Conservation (phyloP, 2,329 filamentous ascomycete genomes). For the Diaporthe destruens region DNA sequence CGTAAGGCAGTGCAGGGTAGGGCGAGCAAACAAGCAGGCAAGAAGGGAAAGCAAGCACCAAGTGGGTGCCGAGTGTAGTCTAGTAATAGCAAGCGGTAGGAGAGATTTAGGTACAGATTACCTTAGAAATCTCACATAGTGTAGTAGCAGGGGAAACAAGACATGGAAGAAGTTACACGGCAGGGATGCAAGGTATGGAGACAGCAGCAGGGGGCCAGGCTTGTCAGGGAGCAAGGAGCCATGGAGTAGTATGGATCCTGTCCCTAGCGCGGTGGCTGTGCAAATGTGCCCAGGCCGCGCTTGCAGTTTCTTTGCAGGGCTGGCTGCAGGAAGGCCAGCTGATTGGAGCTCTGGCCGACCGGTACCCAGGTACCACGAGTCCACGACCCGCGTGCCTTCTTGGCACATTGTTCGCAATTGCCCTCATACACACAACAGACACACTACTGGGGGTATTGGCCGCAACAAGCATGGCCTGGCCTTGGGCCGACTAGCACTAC, state of each 20-base stretch:
- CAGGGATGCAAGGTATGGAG: slow-evolving; percentile 28
- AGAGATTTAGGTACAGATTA: neutral
- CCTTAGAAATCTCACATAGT: neutral
- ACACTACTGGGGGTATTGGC: neutral
- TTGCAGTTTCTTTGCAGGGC: slow-evolving; percentile 25
- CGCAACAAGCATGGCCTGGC: slow-evolving; percentile 4
- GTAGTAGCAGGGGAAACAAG: neutral
- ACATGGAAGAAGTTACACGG: slow-evolving; percentile 24
- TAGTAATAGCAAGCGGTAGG: neutral
- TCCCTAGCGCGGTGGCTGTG: slow-evolving; percentile 29
- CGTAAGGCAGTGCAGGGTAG: slow-evolving; percentile 3
- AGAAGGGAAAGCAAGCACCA: slow-evolving; percentile 25
- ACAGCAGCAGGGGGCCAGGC: neutral
- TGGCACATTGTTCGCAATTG: slow-evolving; percentile 25
- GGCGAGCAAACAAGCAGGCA: slow-evolving; percentile 3
- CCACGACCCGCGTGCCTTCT: slow-evolving; percentile 8
- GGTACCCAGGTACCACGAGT: slow-evolving; percentile 4
- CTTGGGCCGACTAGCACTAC: neutral
- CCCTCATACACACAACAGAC: neutral
- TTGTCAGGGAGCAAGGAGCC: slow-evolving; percentile 8
- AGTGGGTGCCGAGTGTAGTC: slow-evolving; percentile 28
- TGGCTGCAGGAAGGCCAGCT: slow-evolving; percentile 25
- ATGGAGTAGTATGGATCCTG: slow-evolving; percentile 28
- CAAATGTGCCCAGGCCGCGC: slow-evolving; percentile 19
- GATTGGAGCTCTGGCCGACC: slow-evolving; percentile 16